phyloP scores from a whole-genome alignment of 164 flowering plant species.

The Piper betle region DNA sequence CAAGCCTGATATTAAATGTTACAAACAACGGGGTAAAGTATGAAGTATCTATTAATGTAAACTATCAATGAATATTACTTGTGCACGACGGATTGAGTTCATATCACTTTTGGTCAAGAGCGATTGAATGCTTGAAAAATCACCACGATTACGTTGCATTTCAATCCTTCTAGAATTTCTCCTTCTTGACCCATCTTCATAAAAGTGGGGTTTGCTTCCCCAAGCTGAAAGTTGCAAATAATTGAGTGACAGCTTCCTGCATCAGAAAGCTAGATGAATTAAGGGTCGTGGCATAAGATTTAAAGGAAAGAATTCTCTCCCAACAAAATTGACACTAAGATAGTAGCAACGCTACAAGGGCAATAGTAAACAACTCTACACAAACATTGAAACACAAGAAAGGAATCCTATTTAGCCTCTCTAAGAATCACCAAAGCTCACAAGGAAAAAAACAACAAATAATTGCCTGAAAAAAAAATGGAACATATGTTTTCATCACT shows the following conservation, averaged over 20 bases:
- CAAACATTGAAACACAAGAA: too few species aligned
- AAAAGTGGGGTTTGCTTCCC: conserved; percentile 25
- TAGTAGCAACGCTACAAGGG: too few species aligned
- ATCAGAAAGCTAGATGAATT: conserved; percentile 5
- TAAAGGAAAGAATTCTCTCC: too few species aligned
- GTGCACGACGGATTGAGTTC: conserved; percentile 66
- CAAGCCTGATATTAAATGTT: not conserved
- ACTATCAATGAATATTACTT: conserved; percentile 25
- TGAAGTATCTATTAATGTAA: not conserved
- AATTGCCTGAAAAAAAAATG: not conserved
- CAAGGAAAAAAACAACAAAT: not conserved
- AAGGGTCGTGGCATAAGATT: not conserved
- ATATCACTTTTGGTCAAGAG: conserved; percentile 66
- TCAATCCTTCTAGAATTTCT: conserved; percentile 48
- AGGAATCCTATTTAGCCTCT: too few species aligned
- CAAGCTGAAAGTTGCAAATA: conserved; percentile 47
- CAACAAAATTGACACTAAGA: too few species aligned
- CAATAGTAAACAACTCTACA: too few species aligned
- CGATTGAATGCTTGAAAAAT: conserved; percentile 13
- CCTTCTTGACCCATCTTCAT: conserved; percentile 52
- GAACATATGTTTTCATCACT: too few species aligned
- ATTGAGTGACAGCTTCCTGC: conserved; percentile 76
- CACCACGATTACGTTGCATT: conserved; percentile 17
- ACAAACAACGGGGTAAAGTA: not conserved
- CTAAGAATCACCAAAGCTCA: too few species aligned